Conservation (phyloP, 768 basidiomycete genomes). For the Kwoniella sp. region DNA sequence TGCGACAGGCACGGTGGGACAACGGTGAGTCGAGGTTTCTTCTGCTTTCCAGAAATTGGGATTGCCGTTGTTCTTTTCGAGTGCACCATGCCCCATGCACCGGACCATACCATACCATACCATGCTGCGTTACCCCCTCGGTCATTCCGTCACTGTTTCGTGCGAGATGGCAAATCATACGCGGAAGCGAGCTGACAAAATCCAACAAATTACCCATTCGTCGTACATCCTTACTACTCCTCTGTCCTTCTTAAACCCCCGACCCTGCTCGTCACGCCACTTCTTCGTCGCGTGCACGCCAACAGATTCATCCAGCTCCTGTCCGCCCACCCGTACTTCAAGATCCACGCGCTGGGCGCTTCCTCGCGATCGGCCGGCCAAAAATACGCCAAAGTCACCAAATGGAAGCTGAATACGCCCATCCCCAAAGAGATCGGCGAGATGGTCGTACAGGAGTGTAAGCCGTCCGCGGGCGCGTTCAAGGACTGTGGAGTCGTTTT, state of each 20-base stretch:
- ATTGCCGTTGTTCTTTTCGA: too few relatives aligned
- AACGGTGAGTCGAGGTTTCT: slow-evolving; percentile 63
- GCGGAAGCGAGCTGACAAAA: too few relatives aligned
- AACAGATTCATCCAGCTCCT: slow-evolving; percentile 78
- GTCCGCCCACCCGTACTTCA: slow-evolving; percentile 85
- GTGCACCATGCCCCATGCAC: too few relatives aligned
- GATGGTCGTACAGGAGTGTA: slow-evolving; percentile 75
- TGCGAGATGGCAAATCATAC: too few relatives aligned
- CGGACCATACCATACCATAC: too few relatives aligned
- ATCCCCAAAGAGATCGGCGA: slow-evolving; percentile 70
- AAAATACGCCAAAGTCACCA: slow-evolving; percentile 68
- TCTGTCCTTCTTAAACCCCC: too few relatives aligned
- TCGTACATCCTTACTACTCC: neutral
- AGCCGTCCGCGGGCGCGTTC: slow-evolving; percentile 67
- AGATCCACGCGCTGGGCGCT: slow-evolving; percentile 82
- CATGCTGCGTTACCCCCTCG: too few relatives aligned
- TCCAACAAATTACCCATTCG: too few relatives aligned
- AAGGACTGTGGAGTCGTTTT: slow-evolving; percentile 82
- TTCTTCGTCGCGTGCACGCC: too few relatives aligned
- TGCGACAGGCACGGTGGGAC: slow-evolving; percentile 78
- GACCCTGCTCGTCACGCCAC: neutral
- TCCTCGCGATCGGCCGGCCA: slow-evolving; percentile 85
- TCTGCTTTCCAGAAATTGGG: too few relatives aligned
- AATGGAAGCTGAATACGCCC: slow-evolving; percentile 82
- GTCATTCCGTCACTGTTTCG: too few relatives aligned